Evolutionary conservation across 2,329 filamentous ascomycete species (phyloP).

Genomic region (Sordariomycetes sp.): DNA sequence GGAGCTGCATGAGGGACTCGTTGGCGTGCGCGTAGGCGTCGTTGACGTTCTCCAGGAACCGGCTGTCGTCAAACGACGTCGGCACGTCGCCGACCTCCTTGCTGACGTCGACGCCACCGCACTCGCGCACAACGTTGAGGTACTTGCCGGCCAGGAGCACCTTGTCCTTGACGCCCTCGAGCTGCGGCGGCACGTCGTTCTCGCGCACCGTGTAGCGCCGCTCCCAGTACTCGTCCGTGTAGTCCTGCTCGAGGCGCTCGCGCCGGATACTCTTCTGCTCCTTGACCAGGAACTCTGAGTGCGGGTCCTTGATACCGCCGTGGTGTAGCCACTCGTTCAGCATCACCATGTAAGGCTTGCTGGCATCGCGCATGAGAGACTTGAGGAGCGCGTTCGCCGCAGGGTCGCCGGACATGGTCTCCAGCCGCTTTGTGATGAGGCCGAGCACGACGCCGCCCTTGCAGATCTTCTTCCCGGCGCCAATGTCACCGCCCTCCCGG

Average conservation of each 20-base stretch:
- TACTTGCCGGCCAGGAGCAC: conserved; percentile 95
- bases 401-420: conserved; percentile 88
- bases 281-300: conserved; percentile 88
- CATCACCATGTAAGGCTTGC: conserved; percentile 94
- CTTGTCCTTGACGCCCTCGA: conserved; percentile 85
- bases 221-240: conserved; percentile 99
- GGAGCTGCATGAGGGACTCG: conserved; percentile 78
- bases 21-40: conserved; percentile 92
- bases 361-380: conserved; percentile 74
- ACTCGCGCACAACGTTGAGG: conserved; percentile 93
- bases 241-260: conserved; percentile 86
- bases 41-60: conserved; percentile 94
- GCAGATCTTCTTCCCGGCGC: conserved; percentile 80
- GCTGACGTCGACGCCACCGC: conserved; percentile 88
- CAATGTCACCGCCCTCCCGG: conserved; percentile 73
- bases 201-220: conserved; percentile 92
- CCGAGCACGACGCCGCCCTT: conserved; percentile 95
- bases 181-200: conserved; percentile 80
- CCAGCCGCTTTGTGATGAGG: conserved; percentile 71
- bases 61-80: conserved; percentile 78
- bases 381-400: conserved; percentile 75
- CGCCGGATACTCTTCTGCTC: conserved; percentile 92
- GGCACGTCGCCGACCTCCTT: conserved; percentile 84
- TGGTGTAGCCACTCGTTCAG: conserved; percentile 97
- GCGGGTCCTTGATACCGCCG: conserved; percentile 87